Evolutionary conservation across 2,329 filamentous ascomycete species (phyloP).

Genomic region (Dothidotthia symphoricarpi): DNA sequence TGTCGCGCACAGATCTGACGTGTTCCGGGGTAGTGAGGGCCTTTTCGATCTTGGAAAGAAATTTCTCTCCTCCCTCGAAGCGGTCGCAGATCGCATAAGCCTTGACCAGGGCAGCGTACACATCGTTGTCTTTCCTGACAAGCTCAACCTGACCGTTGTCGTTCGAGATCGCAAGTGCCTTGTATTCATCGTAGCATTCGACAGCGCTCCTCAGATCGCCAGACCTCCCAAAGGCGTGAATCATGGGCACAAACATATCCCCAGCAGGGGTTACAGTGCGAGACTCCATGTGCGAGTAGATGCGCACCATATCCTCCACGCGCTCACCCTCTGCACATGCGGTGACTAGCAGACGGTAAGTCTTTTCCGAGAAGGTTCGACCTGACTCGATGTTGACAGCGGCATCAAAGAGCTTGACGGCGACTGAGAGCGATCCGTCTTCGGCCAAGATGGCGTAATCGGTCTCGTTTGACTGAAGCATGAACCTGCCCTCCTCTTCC

Average conservation of each 20-base stretch:
- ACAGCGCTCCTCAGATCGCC: slow-evolving; percentile 85
- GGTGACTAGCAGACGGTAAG: slow-evolving; percentile 80
- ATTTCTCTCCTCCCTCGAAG: slow-evolving; percentile 76
- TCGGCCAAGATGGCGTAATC: slow-evolving; percentile 83
- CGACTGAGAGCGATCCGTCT: slow-evolving; percentile 82
- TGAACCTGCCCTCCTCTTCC: slow-evolving; percentile 79
- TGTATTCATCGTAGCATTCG: slow-evolving; percentile 95
- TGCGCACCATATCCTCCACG: slow-evolving; percentile 81
- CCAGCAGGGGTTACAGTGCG: slow-evolving; percentile 72
- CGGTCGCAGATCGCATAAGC: slow-evolving; percentile 83
- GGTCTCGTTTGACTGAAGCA: slow-evolving; percentile 82
- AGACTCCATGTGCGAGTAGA: slow-evolving; percentile 89
- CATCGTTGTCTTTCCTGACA: slow-evolving; percentile 73
- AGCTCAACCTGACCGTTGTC: slow-evolving; percentile 69
- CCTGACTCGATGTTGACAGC: slow-evolving; percentile 63
- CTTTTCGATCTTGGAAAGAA: slow-evolving; percentile 75
- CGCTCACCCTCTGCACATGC: slow-evolving; percentile 81
- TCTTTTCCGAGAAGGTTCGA: slow-evolving; percentile 70
- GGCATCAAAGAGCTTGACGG: slow-evolving; percentile 79
- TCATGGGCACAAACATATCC: slow-evolving; percentile 87
- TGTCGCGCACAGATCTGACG: slow-evolving; percentile 64
- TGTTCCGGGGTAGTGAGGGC: slow-evolving; percentile 52
- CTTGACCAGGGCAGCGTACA: slow-evolving; percentile 89
- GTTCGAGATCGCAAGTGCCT: slow-evolving; percentile 78
- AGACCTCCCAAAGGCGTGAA: slow-evolving; percentile 80